Evolutionary conservation across 179 eudicot species (phyloP).

Genomic region (Beta lomatogona): DNA sequence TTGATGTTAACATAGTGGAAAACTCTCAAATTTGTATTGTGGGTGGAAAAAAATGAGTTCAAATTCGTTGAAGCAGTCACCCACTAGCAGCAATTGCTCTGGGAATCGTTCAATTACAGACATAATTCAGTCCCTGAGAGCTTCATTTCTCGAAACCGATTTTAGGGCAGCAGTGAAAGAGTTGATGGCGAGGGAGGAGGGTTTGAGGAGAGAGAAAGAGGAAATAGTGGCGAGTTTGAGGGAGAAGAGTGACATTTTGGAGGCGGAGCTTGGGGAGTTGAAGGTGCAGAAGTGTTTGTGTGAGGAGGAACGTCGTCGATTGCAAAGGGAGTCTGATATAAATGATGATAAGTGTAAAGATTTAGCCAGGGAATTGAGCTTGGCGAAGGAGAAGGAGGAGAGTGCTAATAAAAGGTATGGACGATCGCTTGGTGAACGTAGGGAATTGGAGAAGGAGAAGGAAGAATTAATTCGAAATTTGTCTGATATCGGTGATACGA

Average conservation of each 20-base stretch:
- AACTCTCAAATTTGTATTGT: background rate
- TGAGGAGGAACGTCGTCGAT: background rate
- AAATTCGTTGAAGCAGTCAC: background rate
- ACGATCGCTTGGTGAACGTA: background rate
- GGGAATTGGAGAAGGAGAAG: constrained; percentile 7
- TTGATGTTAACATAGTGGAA: background rate
- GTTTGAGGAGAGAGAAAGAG: constrained; percentile 14
- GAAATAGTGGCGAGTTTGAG: background rate
- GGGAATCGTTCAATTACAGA: background rate
- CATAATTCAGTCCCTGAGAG: background rate
- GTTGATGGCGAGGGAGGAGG: background rate
- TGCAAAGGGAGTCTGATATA: background rate
- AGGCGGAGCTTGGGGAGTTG: background rate
- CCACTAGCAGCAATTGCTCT: background rate
- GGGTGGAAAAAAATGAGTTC: background rate
- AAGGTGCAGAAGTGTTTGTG: background rate
- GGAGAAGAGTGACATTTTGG: constrained; percentile 10
- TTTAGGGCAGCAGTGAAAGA: background rate
- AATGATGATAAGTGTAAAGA: background rate
- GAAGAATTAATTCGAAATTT: background rate
- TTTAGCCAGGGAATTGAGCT: background rate
- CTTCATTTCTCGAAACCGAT: background rate
- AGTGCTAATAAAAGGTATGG: background rate
- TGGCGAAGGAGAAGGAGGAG: constrained; percentile 7
- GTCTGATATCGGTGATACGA: background rate